Evolutionary conservation across 1,284 basidiomycete species (phyloP), one percentile per base, ranked within the genome.

Genomic region (Sphagnurus paluster): DNA sequence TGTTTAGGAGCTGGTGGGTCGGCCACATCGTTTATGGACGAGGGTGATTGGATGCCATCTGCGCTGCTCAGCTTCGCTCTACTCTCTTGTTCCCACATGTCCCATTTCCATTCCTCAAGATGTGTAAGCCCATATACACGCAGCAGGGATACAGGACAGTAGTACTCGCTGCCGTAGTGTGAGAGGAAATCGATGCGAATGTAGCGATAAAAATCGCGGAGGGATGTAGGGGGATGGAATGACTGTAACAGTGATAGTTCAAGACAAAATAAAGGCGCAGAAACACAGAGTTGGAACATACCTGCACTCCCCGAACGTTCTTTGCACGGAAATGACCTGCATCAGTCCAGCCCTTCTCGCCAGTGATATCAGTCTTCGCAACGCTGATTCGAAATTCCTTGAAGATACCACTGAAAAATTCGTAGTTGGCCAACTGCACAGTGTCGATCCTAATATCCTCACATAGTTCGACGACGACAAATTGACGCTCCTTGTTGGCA

Each of bases 361-460:
- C 82, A 5, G 70, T 75, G 14, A 76, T 72, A 56, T 82, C 80
- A 41, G 79, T 87, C 64, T 90, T 88, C 4, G 90, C 84, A 2
- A 93, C 91, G 58, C 88, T 90, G 34, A 99, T 86, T 2, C 78
- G 78, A 54, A 99, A 90, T 43, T 94, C 89, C 65, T 92, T 90
- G 71, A 99, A 97, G 41, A 98, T 90, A 8, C 95, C 93, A 57
- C 90, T 94, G 71, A 98, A 99, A 72, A 98, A 98, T 69, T 99
- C 96, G 66, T 91, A 97, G 61, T 98, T 97, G 43, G 94, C 95
- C 5, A 99, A 72, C 62, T 98, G 94, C 40, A 99, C 81, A 0
- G 94, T 96, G 65, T 99, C 95, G 59, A 98, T 93, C 29, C 90
- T 76, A 56, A 99, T 94, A 64, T 98, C 96, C 57, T 98, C 95